Conservation (phyloP, 164 flowering plant species). For the Litsea cubeba region DNA sequence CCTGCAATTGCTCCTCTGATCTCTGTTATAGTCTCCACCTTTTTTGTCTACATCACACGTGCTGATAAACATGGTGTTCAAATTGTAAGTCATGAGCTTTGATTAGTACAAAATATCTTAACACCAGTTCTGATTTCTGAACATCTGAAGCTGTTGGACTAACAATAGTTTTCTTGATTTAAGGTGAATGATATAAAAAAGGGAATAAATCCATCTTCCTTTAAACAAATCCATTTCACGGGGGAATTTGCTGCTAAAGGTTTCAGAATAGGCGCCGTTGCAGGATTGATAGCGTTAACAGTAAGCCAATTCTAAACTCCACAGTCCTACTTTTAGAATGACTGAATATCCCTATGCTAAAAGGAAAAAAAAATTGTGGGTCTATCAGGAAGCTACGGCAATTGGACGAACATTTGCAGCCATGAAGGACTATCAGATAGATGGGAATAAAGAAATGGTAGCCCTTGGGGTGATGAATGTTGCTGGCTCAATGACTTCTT, state of each 20-base stretch:
- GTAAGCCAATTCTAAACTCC: slow-evolving; percentile 27
- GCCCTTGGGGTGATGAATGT: slow-evolving; percentile 92
- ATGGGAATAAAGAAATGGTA: slow-evolving; percentile 97
- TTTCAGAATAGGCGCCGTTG: slow-evolving; percentile 64
- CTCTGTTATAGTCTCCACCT: slow-evolving; percentile 74
- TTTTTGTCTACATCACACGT: slow-evolving; percentile 73
- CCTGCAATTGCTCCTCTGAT: slow-evolving; percentile 88
- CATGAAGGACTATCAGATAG: slow-evolving; percentile 82
- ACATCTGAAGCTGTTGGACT: neutral
- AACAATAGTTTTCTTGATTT: slow-evolving; percentile 3
- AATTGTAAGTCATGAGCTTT: slow-evolving; percentile 49
- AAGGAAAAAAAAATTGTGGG: neutral
- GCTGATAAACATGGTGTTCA: slow-evolving; percentile 77
- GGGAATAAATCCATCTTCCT: slow-evolving; percentile 75
- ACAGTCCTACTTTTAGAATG: neutral
- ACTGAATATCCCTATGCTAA: neutral
- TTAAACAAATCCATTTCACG: slow-evolving; percentile 51
- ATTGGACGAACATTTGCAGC: slow-evolving; percentile 92
- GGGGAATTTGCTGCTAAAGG: slow-evolving; percentile 57
- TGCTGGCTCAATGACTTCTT: slow-evolving; percentile 87
- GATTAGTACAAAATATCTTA: neutral
- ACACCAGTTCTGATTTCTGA: neutral
- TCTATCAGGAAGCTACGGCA: slow-evolving; percentile 79
- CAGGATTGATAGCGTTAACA: slow-evolving; percentile 82
- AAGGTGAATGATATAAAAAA: slow-evolving; percentile 67